Base-by-base conservation (phyloP, 2,329 filamentous ascomycete species). In the Mycosphaerella sp. region DNA sequence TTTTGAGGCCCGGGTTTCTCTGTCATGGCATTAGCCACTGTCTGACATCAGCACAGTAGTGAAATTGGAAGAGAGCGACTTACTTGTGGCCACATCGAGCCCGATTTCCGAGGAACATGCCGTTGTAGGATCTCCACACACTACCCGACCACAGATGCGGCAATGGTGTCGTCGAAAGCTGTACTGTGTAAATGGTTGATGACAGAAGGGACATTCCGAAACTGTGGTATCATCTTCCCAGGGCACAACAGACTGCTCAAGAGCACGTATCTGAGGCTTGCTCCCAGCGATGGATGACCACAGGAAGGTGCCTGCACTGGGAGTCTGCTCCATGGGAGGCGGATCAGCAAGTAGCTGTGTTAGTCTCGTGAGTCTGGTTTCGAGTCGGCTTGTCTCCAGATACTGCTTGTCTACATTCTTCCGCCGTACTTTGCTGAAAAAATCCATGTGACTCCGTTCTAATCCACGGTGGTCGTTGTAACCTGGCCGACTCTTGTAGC, bases 161-260 rank as follows among this genome's bases (percentile, higher is more conserved):
- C 93, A 98, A 71, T 98, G 93, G 70, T 97, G 93, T 62, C 93
- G 79, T 64, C 93, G 82, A 66, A 97, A 95, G 1, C 89, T 87
- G 80, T 95, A 97, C 11, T 85, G 86, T 0, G 89, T 86, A 70
- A 98, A 98, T 53, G 95, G 89, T 65, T 98, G 93, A 67, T 95
- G 88, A 65, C 93, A 98, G 66, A 95, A 95, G 0, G 93, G 93
- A 67, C 93, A 98, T 59, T 84, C 84, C 1, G 78, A 59, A 5
- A 98, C 90, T 32, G 78, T 81, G 0, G 85, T 79, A 70, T 98
- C 93, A 49, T 97, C 91, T 70, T 98, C 88, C 93, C 93, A 98
- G 0, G 86, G 86, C 12, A 98, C 91, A 6, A 98, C 82, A 0
- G 58, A 51, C 36, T 98, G 93, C 68, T 98, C 93, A 4, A 97